Evolutionary conservation across 441 rosid species (phyloP), one percentile per base, ranked within the genome.

Genomic region (Viola pubescens): DNA sequence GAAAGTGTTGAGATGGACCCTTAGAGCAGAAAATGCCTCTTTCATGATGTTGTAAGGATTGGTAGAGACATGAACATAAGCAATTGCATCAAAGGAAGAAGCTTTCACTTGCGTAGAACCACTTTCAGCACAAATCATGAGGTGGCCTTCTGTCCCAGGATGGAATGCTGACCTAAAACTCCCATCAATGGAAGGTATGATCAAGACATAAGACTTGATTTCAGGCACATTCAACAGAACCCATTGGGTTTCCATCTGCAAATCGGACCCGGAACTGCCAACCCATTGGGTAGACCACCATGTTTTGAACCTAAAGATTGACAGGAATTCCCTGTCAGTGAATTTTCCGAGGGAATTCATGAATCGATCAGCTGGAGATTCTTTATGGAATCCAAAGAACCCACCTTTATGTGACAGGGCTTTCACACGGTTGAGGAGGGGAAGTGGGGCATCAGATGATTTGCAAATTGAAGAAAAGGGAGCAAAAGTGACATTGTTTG

Each of bases 231-330:
- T 67, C 6, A 85, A 51, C 75, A 85, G 77, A 5, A 84, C 67
- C 95, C 84, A 82, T 39, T 87, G 94, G 40, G 95, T 81, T 74
- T 87, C 97, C 62, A 70, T 73, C 59, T 84, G 91, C 71, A 90
- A 73, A 70, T 85, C 91, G 51, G 91, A 82, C 63, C 94, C 97
- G 9, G 86, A 81, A 48, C 44, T 75, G 4, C 95, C 91, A 6
- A 81, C 74, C 97, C 95, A 87, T 70, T 81, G 76, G 9, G 94
- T 87, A 0, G 91, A 82, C 89, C 94, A 87, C 91, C 97, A 89
- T 37, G 85, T 85, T 63, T 87, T 89, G 75, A 87, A 89, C 63
- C 94, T 71, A 58, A 89, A 87, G 34, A 83, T 7, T 58, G 90
- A 79, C 26, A 83, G 14, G 41, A 85, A 87, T 1, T 85, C 77